phyloP scores from a whole-genome alignment of 2,329 filamentous ascomycete genomes.

The Teratosphaeria viscida region DNA sequence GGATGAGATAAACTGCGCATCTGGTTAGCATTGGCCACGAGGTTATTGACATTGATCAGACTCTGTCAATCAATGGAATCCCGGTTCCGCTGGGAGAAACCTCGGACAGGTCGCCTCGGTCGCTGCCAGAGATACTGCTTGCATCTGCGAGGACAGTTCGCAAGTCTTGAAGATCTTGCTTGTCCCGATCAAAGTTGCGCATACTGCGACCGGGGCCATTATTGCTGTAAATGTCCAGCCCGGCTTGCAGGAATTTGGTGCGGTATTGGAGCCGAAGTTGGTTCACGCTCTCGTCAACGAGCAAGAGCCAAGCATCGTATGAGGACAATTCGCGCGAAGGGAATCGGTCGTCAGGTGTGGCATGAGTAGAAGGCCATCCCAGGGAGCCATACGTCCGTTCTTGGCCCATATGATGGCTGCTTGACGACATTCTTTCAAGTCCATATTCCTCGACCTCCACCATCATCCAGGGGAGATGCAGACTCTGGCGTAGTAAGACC shows the following conservation, averaged over 20 bases:
- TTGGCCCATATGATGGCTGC: background rate
- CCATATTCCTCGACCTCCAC: background rate
- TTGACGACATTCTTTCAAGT: background rate
- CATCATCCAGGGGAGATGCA: too few relatives aligned
- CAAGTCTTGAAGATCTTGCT: background rate
- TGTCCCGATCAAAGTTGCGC: background rate
- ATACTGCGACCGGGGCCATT: background rate
- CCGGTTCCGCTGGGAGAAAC: background rate
- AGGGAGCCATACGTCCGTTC: background rate
- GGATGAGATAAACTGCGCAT: constrained; percentile 84
- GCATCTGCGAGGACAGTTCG: background rate
- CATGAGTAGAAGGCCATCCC: background rate
- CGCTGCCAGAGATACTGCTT: background rate
- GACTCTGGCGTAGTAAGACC: too few relatives aligned
- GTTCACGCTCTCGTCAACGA: background rate
- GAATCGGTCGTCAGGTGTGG: background rate
- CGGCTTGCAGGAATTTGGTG: background rate
- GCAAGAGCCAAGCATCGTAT: background rate
- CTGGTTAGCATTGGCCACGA: constrained; percentile 4
- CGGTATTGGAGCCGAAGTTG: background rate
- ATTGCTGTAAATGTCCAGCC: background rate
- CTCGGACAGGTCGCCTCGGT: background rate
- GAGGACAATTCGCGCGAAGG: background rate
- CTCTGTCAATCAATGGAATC: background rate
- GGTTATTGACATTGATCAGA: background rate